Evolutionary conservation across 768 basidiomycete species (phyloP), one percentile per base, ranked within the genome.

Genomic region (Suillus weaverae): DNA sequence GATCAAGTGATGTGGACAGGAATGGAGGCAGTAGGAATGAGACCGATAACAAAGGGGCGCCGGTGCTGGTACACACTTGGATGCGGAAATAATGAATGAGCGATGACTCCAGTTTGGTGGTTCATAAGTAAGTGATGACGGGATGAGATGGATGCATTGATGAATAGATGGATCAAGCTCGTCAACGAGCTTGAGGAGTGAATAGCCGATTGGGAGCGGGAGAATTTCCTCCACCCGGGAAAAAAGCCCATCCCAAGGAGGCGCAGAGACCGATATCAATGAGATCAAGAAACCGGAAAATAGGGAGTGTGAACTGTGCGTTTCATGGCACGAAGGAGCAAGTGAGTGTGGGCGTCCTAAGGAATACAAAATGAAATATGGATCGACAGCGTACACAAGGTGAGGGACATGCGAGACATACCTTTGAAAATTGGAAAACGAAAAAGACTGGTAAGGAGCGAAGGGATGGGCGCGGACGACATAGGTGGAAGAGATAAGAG

Each of bases 351-450:
- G 30, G 11, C 61, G 53, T 43, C 50, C 26, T 60, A 44, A 35
- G 26, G 53, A 26, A 53, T 5, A 16, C 7, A 50, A 5, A 8
- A 50, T 50, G 14, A 16, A 51, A 30, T 18, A 20, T 18, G 16
- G 9, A 53, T 30, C 2, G 9, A 32, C 18, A 53, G 30, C 16
- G 10, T 30, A 53, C 2, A 4, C 32, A 2, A 62, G 11, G 5
- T 11, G 14, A 46, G 13, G 7, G 41, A 55, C 13, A n/a, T n/a
- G 16, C 20, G 26, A 39, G 39, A 6, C 62, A 35, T 66, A 74
- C 73, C 69, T 72, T 55, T 1, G 54, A 63, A 5, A 26, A 44
- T 43, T n/a, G 3, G 43, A 30, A 50, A 22, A 14, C 8, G 38
- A 60, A 30, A 43, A 22, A 9, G 38, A 46, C 9, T n/a, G n/a